These are phyloP conservation scores for Solanum phureja DNA, from an alignment of 257 asterid species.

Conservation along the genomic window DNA sequence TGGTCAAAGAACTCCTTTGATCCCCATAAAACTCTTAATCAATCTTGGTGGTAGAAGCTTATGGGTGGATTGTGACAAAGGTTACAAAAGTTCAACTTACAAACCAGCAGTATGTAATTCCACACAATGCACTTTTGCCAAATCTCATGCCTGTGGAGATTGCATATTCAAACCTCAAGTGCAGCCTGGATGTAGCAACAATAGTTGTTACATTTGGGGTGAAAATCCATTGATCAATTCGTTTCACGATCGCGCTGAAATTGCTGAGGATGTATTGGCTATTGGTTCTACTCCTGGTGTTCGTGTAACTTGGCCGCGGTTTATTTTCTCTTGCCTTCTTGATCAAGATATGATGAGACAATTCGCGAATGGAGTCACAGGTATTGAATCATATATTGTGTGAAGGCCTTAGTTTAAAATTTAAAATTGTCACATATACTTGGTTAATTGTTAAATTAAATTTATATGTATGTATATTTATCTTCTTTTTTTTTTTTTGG, in stretches of 20 bases:
- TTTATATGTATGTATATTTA: not conserved
- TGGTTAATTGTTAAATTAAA: not conserved
- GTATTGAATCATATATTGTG: not conserved
- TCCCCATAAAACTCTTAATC: not conserved
- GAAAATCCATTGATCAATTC: not conserved
- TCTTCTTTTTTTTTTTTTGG: accelerated
- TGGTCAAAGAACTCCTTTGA: not conserved
- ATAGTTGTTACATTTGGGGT: conserved; percentile 1
- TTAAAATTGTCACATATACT: not conserved
- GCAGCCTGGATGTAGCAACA: not conserved
- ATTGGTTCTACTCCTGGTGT: not conserved
- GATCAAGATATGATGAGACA: not conserved
- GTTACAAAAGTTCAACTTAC: not conserved
- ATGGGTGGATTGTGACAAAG: not conserved
- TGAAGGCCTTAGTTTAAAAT: not conserved
- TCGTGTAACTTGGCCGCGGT: not conserved
- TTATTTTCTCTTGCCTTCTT: not conserved
- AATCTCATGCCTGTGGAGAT: not conserved
- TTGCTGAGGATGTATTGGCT: not conserved
- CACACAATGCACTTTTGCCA: not conserved
- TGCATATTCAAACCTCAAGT: not conserved
- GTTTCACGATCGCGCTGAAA: not conserved
- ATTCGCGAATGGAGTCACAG: not conserved
- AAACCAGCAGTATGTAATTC: not conserved
- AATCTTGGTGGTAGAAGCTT: conserved; percentile 1